Evolutionary conservation across 129 eudicot genomes (phyloP), one percentile per base, ranked within the genome.

Genomic region (Artemisia tridentata): DNA sequence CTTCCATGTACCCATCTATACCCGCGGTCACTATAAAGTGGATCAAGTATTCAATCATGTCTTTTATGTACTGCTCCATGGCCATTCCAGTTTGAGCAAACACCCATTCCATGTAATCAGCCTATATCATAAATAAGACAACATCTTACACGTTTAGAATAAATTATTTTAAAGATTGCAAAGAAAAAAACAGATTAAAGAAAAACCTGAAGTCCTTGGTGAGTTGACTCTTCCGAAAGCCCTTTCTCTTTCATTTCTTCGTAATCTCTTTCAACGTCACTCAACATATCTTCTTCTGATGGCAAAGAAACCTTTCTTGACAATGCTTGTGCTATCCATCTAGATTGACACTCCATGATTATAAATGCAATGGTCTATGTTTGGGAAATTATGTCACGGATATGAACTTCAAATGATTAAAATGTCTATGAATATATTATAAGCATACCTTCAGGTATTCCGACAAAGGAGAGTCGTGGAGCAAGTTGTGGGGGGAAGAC

Each of bases 271-370:
- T 72, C 50, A 0, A 79, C 71, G 45, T 84, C 88, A 58, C 57
- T 66, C 51, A 88, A 63, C 95, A 88, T 88, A 50, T 78, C 68
- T 11, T 80, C 79, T 63, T 64, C 20, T 9, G 84, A 82, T n/a
- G 95, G 95, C 66, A 88, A 60, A 4, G 59, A 11, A 15, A 78
- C 72, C 48, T 82, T 88, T 29, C 84, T 68, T 4, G 88, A 84
- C 68, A 88, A 61, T 1, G 72, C 77, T 13, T 60, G 45, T 9
- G 95, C 81, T 41, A 88, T 74, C 90, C 95, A 88, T 76, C 67
- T 82, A 16, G 86, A 72, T 82, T 88, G 95, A 15, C 78, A 76
- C 68, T 88, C 90, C 41, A 75, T 9, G 76, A 66, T 71, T 11
- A 7, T 25, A 17, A 80, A 77, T 17, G 51, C 31, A 21, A 81